Evolutionary conservation across 106 monocot genomes (phyloP).

Genomic region (Ottelia alismoides): DNA sequence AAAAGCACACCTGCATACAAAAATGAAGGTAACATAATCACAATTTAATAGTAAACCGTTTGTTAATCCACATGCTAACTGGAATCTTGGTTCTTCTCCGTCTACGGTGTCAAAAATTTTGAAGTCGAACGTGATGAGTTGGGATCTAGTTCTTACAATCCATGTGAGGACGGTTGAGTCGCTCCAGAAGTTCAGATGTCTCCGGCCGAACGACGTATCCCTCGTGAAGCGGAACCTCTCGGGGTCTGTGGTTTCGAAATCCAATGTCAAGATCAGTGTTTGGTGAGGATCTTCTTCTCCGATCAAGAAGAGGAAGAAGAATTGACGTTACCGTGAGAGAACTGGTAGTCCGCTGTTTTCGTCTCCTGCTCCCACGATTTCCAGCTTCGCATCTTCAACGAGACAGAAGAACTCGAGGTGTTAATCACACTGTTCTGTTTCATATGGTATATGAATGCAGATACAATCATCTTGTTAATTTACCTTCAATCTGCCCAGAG

Average conservation of each 20-base stretch:
- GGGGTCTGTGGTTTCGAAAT: constrained; percentile 24
- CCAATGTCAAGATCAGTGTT: too few species aligned
- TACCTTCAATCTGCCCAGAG: constrained; percentile 14
- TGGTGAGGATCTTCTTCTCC: too few species aligned
- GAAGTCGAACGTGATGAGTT: too few species aligned
- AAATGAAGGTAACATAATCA: too few species aligned
- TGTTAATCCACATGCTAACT: background rate
- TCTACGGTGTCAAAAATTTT: background rate
- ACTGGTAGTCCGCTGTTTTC: constrained; percentile 28
- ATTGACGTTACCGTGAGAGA: constrained; percentile 14
- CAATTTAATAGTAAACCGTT: background rate
- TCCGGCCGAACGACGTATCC: constrained; percentile 31
- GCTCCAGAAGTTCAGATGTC: constrained; percentile 31
- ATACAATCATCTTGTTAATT: too few species aligned
- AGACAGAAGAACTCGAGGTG: background rate
- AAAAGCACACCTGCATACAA: constrained; percentile 36
- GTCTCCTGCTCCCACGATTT: constrained; percentile 28
- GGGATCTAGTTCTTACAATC: constrained; percentile 21
- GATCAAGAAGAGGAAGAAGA: background rate
- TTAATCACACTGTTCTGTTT: background rate
- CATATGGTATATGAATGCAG: too few species aligned
- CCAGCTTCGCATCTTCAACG: constrained; percentile 31
- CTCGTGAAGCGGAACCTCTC: constrained; percentile 33
- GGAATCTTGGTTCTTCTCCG: background rate
- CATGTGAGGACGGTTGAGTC: constrained; percentile 22